Evolutionary conservation across 2,329 filamentous ascomycete species (phyloP), one percentile per base, ranked within the genome.

Genomic region (Fusarium paranaense): DNA sequence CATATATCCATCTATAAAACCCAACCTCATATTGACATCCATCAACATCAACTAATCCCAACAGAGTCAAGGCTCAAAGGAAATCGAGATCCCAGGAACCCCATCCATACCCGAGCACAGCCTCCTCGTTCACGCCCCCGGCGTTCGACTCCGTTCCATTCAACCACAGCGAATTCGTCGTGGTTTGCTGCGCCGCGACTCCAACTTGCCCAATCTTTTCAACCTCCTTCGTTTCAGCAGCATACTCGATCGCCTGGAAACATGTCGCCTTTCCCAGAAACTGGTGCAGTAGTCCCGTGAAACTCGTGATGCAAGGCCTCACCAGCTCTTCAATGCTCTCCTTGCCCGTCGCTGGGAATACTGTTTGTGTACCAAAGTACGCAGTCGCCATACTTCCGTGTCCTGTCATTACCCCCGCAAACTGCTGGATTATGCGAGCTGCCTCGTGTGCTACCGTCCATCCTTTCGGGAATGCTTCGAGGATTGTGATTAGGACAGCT

Each of bases 381-480:
- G 70, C 45, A 2, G 75, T 63, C 52, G 54, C 40, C 56, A 76
- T 68, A 9, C 64, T 64, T n/a, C 74, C 70, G 62, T 70, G 66
- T 38, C 72, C 72, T 38, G 67, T 59, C 47, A 75, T 61, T n/a
- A 75, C 60, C 27, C 64, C 67, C 8, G 72, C 67, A 69, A 83
- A 76, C 78, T 81, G 42, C 72, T 81, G 76, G 42, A 84, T 76
- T 25, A 84, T 75, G 11, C 77, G 78, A 6, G 81, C 81, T 10
- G 80, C 82, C n/a, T 80, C 80, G 18, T 79, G 81, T 2, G 83
- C 82, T 5, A 77, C 72, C 5, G 68, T 52, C 83, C 83, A 85
- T 30, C 74, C 76, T 14, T 79, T 77, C 0, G 83, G 79, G 66
- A 85, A 85, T 10, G 83, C 82, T 45, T 84, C 81, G 16, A 84